Evolutionary conservation across 2,329 filamentous ascomycete genomes (phyloP).

Genomic region (Stachybotrys elegans): DNA sequence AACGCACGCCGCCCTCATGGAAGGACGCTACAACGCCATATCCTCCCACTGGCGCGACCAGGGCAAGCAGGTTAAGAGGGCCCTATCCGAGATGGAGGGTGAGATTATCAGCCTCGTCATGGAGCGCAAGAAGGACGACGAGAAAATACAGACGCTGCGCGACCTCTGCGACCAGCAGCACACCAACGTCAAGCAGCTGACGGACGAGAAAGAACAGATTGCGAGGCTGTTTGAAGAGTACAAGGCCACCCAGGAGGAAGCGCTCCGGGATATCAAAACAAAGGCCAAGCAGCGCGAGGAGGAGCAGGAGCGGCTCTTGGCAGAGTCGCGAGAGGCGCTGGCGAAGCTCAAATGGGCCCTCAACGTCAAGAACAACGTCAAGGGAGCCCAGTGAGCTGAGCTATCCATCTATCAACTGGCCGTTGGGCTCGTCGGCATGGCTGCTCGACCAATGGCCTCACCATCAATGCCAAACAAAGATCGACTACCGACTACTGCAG

Average conservation of each 20-base stretch:
- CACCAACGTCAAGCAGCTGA: conserved; percentile 57
- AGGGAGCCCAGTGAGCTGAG: conserved; percentile 45
- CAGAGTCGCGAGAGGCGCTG: conserved; percentile 55
- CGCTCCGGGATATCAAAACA: conserved; percentile 53
- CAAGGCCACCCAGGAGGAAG: conserved; percentile 58
- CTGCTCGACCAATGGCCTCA: too few species aligned
- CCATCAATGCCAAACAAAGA: too few species aligned
- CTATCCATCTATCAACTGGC: too few species aligned
- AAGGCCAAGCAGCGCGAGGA: conserved; percentile 53
- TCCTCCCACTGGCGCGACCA: conserved; percentile 63
- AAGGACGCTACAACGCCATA: conserved; percentile 65
- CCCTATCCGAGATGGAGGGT: conserved; percentile 41
- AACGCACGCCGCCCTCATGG: conserved; percentile 59
- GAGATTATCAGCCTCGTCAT: conserved; percentile 52
- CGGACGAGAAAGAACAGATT: conserved; percentile 59
- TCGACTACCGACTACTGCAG: too few species aligned
- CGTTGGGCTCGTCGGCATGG: too few species aligned
- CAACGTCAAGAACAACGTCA: conserved; percentile 58
- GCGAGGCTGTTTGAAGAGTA: conserved; percentile 56
- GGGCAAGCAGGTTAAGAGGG: conserved; percentile 54
- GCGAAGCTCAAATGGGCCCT: conserved; percentile 70
- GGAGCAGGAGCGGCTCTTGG: conserved; percentile 55
- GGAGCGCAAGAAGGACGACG: conserved; percentile 55
- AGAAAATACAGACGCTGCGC: conserved; percentile 58
- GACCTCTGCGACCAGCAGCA: conserved; percentile 71